phyloP scores from a whole-genome alignment of 768 basidiomycete genomes.

The Pluteus cervinus region DNA sequence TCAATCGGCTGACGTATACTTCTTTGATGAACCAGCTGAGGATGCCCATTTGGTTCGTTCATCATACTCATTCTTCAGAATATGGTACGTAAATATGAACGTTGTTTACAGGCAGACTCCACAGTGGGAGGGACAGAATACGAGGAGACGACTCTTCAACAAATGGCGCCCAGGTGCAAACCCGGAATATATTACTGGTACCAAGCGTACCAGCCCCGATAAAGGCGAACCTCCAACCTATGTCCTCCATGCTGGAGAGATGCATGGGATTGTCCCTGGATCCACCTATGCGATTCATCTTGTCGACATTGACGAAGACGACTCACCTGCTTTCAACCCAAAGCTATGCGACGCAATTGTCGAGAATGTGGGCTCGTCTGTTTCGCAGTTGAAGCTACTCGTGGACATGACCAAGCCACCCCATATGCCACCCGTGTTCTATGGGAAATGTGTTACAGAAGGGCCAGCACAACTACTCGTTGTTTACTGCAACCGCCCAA shows the following conservation, averaged over 20 bases:
- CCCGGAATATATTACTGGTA: conserved; percentile 19
- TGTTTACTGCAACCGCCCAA: conserved; percentile 18
- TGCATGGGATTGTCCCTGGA: too few relatives aligned
- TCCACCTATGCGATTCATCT: too few relatives aligned
- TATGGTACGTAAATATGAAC: background rate
- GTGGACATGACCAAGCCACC: background rate
- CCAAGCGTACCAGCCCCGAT: conserved; percentile 6
- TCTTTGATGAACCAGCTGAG: conserved; percentile 24
- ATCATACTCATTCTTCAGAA: background rate
- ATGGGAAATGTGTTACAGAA: conserved; percentile 17
- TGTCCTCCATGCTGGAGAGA: too few relatives aligned
- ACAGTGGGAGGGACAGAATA: conserved; percentile 26
- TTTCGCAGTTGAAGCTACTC: conserved; percentile 18
- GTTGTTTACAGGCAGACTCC: conserved; percentile 23
- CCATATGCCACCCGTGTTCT: conserved; percentile 15
- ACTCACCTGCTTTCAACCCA: too few relatives aligned
- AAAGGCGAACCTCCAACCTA: conserved; percentile 22
- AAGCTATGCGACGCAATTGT: too few relatives aligned
- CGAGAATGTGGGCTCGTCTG: too few relatives aligned
- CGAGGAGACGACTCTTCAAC: conserved; percentile 27
- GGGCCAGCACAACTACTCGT: conserved; percentile 11
- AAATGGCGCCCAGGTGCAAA: conserved; percentile 20
- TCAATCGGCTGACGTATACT: conserved; percentile 23
- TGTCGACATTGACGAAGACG: too few relatives aligned
- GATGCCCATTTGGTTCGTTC: conserved; percentile 21